These are phyloP conservation scores for Fusarium albidum DNA, from an alignment of 2,329 filamentous ascomycete species.

Conservation along the genomic window DNA sequence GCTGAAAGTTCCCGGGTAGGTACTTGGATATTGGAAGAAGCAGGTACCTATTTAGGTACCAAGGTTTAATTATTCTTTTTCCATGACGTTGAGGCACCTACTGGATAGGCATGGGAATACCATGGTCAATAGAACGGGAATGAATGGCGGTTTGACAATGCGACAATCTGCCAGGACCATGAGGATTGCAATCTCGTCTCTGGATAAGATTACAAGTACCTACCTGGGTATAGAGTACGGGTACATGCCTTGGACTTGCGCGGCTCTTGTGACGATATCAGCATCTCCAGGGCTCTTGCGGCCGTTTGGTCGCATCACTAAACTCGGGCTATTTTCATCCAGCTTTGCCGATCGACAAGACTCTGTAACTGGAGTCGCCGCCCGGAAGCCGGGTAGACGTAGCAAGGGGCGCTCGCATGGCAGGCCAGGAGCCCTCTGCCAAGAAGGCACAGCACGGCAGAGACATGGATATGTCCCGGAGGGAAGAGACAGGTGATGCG, in stretches of 20 bases:
- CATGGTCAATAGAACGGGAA: neutral
- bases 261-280: slow-evolving; percentile 14
- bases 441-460: slow-evolving; percentile 32
- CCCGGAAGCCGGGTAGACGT: slow-evolving; percentile 5
- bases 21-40: too few species aligned
- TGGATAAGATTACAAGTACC: slow-evolving; percentile 9
- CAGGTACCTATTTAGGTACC: too few species aligned
- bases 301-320: slow-evolving; percentile 21
- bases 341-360: slow-evolving; percentile 25
- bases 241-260: slow-evolving; percentile 2
- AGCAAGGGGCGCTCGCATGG: slow-evolving; percentile 26
- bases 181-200: slow-evolving; percentile 17
- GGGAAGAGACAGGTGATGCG: slow-evolving; percentile 29
- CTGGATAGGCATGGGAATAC: neutral
- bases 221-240: slow-evolving; percentile 7
- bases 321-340: slow-evolving; percentile 6
- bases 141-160: slow-evolving; percentile 4
- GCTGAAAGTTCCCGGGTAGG: too few species aligned
- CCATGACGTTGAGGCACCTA: neutral
- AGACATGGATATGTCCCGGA: slow-evolving; percentile 33
- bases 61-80: neutral
- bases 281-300: slow-evolving; percentile 23
- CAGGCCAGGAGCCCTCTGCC: slow-evolving; percentile 28
- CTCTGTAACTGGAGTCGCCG: slow-evolving; percentile 12
- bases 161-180: slow-evolving; percentile 10